These are phyloP conservation scores for Aspergillus mulundensis DNA, from an alignment of 495 filamentous ascomycete species.

Conservation along the genomic window DNA sequence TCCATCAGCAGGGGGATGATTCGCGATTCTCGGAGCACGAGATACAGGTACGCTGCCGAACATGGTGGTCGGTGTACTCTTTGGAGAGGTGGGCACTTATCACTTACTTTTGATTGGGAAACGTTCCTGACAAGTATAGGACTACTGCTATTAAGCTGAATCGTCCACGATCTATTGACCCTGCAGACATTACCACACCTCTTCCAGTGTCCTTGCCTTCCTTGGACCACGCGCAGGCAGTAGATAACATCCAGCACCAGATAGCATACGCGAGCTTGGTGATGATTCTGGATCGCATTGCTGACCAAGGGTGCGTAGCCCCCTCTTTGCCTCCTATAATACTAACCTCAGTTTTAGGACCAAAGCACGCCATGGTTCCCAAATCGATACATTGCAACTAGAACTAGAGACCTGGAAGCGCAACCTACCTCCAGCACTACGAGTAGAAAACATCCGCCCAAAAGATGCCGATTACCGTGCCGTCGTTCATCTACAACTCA, in stretches of 20 bases:
- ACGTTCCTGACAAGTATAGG: conserved; percentile 2
- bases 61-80: conserved; percentile 29
- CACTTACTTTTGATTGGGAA: too few species aligned
- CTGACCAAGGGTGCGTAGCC: conserved; percentile 13
- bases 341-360: too few species aligned
- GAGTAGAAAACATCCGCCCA: conserved; percentile 17
- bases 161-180: conserved; percentile 19
- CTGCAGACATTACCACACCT: conserved; percentile 13
- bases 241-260: conserved; percentile 20
- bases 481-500: conserved; percentile 23
- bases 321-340: too few species aligned
- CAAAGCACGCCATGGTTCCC: not conserved
- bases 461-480: conserved; percentile 18
- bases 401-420: conserved; percentile 24
- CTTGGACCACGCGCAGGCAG: conserved; percentile 17
- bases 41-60: conserved; percentile 17
- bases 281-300: conserved; percentile 19
- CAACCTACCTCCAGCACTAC: conserved; percentile 17
- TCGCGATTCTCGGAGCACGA: conserved; percentile 5
- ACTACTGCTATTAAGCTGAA: conserved; percentile 21
- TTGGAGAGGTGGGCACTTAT: conserved; percentile 19
- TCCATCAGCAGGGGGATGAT: conserved; percentile 27
- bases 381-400: not conserved
- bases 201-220: conserved; percentile 13
- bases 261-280: conserved; percentile 19